Evolutionary conservation across 169 alveolate species (phyloP).

Genomic region (Eimeria brunetti): DNA sequence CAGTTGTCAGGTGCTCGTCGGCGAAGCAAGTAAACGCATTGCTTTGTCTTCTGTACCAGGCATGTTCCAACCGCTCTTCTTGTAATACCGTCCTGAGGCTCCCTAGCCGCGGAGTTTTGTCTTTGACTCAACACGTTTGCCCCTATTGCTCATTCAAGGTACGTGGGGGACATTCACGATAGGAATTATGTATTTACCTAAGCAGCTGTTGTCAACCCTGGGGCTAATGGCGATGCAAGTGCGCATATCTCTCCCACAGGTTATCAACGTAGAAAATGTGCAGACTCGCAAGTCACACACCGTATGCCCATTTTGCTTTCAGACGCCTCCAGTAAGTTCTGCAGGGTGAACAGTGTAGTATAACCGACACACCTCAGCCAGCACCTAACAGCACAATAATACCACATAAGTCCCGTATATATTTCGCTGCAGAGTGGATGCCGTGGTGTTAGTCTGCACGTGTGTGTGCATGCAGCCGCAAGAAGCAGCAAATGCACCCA

Average conservation of each 20-base stretch:
- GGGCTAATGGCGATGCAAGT: background rate
- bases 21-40: no score
- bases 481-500: slow-evolving; percentile 62
- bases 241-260: slow-evolving; percentile 18
- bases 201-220: background rate
- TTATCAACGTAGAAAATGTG: slow-evolving; percentile 44
- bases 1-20: background rate
- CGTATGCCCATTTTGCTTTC: slow-evolving; percentile 62
- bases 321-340: slow-evolving; percentile 53
- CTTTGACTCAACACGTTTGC: slow-evolving; percentile 36
- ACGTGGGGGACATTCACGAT: background rate
- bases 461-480: slow-evolving; percentile 32
- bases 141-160: slow-evolving; percentile 64
- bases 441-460: background rate
- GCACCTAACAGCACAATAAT: background rate
- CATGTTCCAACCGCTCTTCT: slow-evolving; percentile 33
- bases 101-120: slow-evolving; percentile 43
- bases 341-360: background rate
- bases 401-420: background rate
- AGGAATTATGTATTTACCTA: background rate
- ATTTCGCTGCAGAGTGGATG: background rate
- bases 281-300: slow-evolving; percentile 57
- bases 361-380: background rate
- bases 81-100: slow-evolving; percentile 26
- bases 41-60: background rate